Evolutionary conservation across 2,329 filamentous ascomycete species (phyloP), one percentile per base, ranked within the genome.

Genomic region (Lojkania enalia): DNA sequence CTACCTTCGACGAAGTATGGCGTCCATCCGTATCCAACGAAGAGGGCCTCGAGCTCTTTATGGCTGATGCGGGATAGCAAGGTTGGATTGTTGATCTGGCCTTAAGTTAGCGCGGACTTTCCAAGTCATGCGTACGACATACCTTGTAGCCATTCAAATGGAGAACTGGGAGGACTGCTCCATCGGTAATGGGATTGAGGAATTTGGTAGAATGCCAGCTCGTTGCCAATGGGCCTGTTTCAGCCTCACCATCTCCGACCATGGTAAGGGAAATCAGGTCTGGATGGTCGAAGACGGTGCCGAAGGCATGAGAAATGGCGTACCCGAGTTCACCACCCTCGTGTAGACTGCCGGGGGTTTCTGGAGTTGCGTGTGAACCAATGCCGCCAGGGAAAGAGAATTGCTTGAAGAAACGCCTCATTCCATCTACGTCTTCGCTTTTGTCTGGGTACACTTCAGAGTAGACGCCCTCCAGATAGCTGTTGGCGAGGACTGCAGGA

Each of bases 131-230:
- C 7, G 3, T 7, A 32, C 2, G 5, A 25, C 52, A 36, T 54
- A 90, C 90, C 76, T 91, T 91, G 78, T 90, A 91, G 35, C 87
- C 87, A 58, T 91, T 91, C 23, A 91, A 76, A 66, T 91, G 86
- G 9, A 91, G 77, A 4, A 91, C 83, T 0, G 87, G 87, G 1
- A 91, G 76, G 5, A 91, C 87, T 27, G 86, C 87, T 20, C 87
- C 87, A 58, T 90, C 87, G 0, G 80, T 85, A 55, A 88, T 85
- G 3, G 87, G 87, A 63, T 90, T 90, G 52, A 91, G 77, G 71
- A 90, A 90, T 67, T 91, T 91, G 62, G 80, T 90, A 70, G 84
- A 87, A 71, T 91, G 87, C 87, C 87, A 91, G 44, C 84, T 84
- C 1, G 87, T 88, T 19, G 87, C 87, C 35, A 90, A 74, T 14